Conservation (phyloP, 257 asterid species). For the Ajuga chamaepitys region DNA sequence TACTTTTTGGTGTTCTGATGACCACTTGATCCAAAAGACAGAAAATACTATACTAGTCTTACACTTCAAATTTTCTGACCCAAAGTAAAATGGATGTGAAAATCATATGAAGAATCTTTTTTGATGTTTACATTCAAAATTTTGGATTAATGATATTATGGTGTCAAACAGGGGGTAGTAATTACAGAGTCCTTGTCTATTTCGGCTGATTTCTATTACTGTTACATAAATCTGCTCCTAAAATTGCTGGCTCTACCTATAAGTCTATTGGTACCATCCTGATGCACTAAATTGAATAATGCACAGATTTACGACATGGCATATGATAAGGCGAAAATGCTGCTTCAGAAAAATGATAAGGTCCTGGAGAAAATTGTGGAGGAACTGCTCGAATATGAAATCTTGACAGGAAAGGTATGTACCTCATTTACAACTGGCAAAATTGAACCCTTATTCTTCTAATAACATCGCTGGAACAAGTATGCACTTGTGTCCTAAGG, state of each 20-base stretch:
- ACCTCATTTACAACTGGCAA: not conserved
- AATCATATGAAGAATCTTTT: not conserved
- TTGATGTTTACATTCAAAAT: not conserved
- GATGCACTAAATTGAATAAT: constrained; percentile 9
- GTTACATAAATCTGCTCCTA: not conserved
- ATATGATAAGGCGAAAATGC: constrained; percentile 65
- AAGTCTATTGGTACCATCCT: constrained; percentile 1
- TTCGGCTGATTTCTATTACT: not conserved
- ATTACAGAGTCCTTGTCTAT: not conserved
- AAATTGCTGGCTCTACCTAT: not conserved
- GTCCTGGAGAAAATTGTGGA: constrained; percentile 83
- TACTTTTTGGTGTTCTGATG: not conserved
- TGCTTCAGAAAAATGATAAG: constrained; percentile 57
- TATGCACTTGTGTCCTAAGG: not conserved
- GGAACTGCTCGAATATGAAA: constrained; percentile 74
- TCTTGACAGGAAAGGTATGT: constrained; percentile 81
- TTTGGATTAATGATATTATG: not conserved
- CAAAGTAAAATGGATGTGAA: not conserved
- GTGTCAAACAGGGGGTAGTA: not conserved
- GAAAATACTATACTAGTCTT: not conserved
- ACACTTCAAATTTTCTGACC: not conserved
- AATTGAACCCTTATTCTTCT: not conserved
- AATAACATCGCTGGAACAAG: not conserved
- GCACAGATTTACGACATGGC: constrained; percentile 76
- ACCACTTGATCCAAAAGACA: not conserved